Base-by-base conservation (phyloP, 768 basidiomycete genomes). In the Leccinellum rugosiceps region DNA sequence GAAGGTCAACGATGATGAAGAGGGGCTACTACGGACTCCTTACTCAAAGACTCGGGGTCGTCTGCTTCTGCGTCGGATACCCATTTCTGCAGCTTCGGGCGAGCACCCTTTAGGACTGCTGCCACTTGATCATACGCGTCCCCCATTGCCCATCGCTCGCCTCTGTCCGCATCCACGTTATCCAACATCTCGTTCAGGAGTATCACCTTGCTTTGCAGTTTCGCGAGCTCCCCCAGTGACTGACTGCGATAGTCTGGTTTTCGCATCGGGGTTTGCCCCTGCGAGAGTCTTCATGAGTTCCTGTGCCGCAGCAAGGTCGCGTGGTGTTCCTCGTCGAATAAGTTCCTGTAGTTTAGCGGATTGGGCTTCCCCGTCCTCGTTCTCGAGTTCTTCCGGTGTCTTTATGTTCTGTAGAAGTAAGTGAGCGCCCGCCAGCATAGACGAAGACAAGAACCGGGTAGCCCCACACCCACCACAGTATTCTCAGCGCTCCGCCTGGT, bases 41-140 rank as follows among this genome's bases (percentile, higher is more conserved):
- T n/a, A n/a, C n/a, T n/a, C n/a, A n/a, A 83, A 31, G 92, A 90
- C 62, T 94, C 93, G 3, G 92, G 84, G 72, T 95, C 93, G n/a
- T n/a, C n/a, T n/a, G n/a, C n/a, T 65, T 94, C 89, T 17, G 93
- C 94, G 63, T 98, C 94, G 10, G 90, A 92, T 57, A 98, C 91
- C 97, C 97, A 98, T 67, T 94, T 96, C 74, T 99, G 97, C 46
- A 98, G 83, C 76, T 90, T 98, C 0, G 97, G 97, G 48, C 94
- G 82, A 2, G 95, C 94, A 46, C 82, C 81, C 28, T 77, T 79
- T 14, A 97, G 82, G 38, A 96, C 86, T 1, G 83, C n/a, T n/a
- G 96, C 90, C 2, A 98, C 94, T 87, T 99, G 97, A 75, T 97
- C 91, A 64, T 98, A 99, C 3, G 85, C 94, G 71, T 99, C 97